Conservation (phyloP, 495 filamentous ascomycete species). For the Hypomontagnella monticulosa region DNA sequence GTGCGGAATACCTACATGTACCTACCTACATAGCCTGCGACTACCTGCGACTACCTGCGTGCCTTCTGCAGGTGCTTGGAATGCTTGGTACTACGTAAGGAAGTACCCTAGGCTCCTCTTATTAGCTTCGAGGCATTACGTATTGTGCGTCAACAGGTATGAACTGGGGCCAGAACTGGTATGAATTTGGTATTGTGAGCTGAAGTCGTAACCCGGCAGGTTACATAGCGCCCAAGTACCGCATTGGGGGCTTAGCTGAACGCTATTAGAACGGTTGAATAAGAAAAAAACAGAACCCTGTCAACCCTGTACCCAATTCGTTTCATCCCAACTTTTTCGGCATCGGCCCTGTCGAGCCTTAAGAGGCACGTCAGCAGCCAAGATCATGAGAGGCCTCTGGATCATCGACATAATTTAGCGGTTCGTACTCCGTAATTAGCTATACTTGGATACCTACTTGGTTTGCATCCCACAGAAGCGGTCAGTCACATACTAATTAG, state of each 20-base stretch:
- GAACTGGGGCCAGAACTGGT: background rate
- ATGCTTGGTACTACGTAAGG: slow-evolving; percentile 6
- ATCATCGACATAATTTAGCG: slow-evolving; percentile 31
- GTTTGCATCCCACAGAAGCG: slow-evolving; percentile 15
- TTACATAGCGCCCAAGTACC: slow-evolving; percentile 27
- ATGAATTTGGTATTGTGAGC: background rate
- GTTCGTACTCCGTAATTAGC: slow-evolving; percentile 42
- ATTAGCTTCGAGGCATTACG: slow-evolving; percentile 13
- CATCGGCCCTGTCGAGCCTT: slow-evolving; percentile 37
- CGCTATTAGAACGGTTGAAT: slow-evolving; percentile 12
- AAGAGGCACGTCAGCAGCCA: slow-evolving; percentile 13
- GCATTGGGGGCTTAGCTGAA: slow-evolving; percentile 21
- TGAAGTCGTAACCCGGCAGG: slow-evolving; percentile 4
- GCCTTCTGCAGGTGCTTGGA: slow-evolving; percentile 15
- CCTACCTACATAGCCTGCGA: background rate
- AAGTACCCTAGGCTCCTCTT: slow-evolving; percentile 11
- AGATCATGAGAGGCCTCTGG: slow-evolving; percentile 37
- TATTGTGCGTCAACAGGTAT: background rate
- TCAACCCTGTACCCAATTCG: background rate
- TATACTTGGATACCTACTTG: slow-evolving; percentile 23
- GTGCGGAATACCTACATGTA: background rate
- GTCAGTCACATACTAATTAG: slow-evolving; percentile 11
- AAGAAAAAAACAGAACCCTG: slow-evolving; percentile 15
- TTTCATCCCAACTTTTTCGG: slow-evolving; percentile 40
- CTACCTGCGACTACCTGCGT: background rate